Conservation (phyloP, 257 asterid genomes). For the Nicotiana tabacum region DNA sequence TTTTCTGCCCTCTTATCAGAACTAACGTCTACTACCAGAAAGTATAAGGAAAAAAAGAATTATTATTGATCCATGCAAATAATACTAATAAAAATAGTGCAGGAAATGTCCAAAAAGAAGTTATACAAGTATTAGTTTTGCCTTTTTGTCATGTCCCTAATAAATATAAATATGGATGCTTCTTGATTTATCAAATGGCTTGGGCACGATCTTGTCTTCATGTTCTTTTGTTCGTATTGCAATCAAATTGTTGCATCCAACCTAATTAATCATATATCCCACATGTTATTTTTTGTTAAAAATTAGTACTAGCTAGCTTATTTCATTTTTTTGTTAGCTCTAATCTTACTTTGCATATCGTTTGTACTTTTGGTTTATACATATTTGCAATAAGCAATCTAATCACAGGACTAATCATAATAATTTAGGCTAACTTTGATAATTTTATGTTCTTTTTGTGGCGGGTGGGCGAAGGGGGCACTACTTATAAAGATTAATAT, state of each 20-base stretch:
- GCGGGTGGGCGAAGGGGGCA: too few relatives aligned
- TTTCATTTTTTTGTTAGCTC: neutral
- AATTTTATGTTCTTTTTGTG: too few relatives aligned
- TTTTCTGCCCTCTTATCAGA: neutral
- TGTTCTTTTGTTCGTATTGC: neutral
- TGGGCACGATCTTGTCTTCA: neutral
- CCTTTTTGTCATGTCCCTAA: neutral
- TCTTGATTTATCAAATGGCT: too few relatives aligned
- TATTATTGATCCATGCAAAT: neutral
- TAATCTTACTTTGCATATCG: neutral
- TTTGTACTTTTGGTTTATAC: neutral
- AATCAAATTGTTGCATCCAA: neutral
- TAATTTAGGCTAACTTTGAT: neutral
- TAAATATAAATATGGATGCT: too few relatives aligned
- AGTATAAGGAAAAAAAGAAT: neutral
- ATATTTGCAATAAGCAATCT: neutral
- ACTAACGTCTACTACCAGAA: neutral
- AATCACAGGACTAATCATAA: neutral
- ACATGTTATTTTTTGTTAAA: neutral
- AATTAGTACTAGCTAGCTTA: neutral
- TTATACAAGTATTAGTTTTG: neutral
- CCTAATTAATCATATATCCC: neutral
- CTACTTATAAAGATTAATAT: too few relatives aligned
- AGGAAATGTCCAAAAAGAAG: neutral
- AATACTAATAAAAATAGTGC: too few relatives aligned